Evolutionary conservation across 352 stramenopile species (phyloP), one percentile per base, ranked within the genome.

Genomic region (Phytophthora foliorum): DNA sequence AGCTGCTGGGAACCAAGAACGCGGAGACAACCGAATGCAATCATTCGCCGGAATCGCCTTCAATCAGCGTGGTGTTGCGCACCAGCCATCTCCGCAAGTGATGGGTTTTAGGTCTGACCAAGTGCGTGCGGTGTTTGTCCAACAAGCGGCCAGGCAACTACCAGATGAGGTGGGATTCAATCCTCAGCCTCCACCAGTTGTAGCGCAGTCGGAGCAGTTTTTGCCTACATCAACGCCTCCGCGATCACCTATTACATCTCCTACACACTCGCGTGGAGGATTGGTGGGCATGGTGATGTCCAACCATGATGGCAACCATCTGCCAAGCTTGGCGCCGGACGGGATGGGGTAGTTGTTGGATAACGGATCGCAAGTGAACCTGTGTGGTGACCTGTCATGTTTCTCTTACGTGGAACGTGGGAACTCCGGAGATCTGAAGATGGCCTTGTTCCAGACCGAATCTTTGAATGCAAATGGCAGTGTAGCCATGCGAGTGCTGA

Each of bases 291-390:
- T 42, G 36, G 36, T 42, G 6, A 4, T 42, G 1, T 13, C 10
- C 4, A 6, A 16, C 14, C 4, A 42, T 6, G 4, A 42, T 2
- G 16, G 5, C 36, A 42, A 21, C 13, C 36, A n/a, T 19, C 13
- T 42, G 13, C 36, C 36, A 19, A 16, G 17, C 6, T 42, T n/a
- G 13, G 4, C 14, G 17, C 36, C 16, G 13, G 44, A 51, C 16
- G 44, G 34, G 16, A 21, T 51, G 22, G 44, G 34, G 8, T 34
- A 9, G 44, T 8, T 51, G 2, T 13, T 51, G 31, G 38, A 61
- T 24, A 53, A 22, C 14, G 53, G 52, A 7, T 57, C 62, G 4
- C 62, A 69, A 31, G 62, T 69, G 6, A 63, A 63, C 21, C n/a
- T 63, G 25, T 52, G 39, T 16, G 54, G 54, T 42, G 54, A 62